Evolutionary conservation across 2,329 filamentous ascomycete genomes (phyloP).

Genomic region (Claviceps digitariae): DNA sequence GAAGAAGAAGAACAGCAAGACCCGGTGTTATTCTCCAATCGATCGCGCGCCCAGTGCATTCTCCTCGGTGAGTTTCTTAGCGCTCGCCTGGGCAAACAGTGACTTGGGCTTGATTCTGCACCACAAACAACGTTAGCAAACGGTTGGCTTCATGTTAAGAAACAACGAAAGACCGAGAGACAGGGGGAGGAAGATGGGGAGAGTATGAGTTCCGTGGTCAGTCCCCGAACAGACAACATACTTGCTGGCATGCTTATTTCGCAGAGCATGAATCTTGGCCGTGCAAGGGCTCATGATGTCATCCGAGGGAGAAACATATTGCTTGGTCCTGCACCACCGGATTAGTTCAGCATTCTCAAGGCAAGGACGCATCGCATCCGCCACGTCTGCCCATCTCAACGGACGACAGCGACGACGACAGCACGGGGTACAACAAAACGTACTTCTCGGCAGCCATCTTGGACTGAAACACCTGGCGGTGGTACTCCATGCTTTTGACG

Average conservation of each 20-base stretch:
- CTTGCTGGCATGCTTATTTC: slow-evolving; percentile 70
- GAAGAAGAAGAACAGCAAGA: neutral
- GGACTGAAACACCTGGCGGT: slow-evolving; percentile 60
- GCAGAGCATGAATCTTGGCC: slow-evolving; percentile 67
- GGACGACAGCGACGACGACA: neutral
- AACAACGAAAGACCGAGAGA: too few relatives aligned
- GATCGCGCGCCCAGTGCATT: slow-evolving; percentile 25
- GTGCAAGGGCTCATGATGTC: slow-evolving; percentile 79
- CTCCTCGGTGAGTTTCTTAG: slow-evolving; percentile 44
- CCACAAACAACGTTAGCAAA: neutral
- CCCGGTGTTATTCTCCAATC: slow-evolving; percentile 16
- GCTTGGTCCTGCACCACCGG: slow-evolving; percentile 1
- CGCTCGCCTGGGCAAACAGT: slow-evolving; percentile 51
- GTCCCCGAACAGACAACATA: slow-evolving; percentile 27
- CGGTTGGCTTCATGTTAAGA: too few relatives aligned
- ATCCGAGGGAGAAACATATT: slow-evolving; percentile 73
- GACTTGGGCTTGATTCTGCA: slow-evolving; percentile 51
- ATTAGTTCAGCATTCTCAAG: too few relatives aligned
- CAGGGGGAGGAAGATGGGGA: too few relatives aligned
- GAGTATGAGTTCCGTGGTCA: too few relatives aligned
- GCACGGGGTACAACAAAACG: slow-evolving; percentile 15
- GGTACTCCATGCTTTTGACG: slow-evolving; percentile 61
- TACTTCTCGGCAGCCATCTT: slow-evolving; percentile 58
- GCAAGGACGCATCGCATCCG: too few relatives aligned
- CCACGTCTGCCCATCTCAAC: too few relatives aligned